Conservation (phyloP, 1,284 basidiomycete species). For the Austroboletus novae-zelandiae region DNA sequence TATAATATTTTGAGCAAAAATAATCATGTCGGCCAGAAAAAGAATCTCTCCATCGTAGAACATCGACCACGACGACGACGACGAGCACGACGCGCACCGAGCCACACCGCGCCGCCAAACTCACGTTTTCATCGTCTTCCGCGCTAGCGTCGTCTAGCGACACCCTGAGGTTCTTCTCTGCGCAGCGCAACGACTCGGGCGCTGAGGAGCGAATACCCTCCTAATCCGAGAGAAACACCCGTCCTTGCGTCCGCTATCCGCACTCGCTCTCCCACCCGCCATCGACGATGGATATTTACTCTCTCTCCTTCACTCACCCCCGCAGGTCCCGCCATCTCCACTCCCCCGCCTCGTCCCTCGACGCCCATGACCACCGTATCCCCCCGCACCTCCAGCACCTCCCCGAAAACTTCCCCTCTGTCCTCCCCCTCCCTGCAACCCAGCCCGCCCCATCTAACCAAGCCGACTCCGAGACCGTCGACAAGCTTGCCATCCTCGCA, state of each 20-base stretch:
- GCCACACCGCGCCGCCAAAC: slow-evolving; percentile 20
- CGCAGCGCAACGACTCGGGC: slow-evolving; percentile 6
- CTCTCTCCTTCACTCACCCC: slow-evolving; percentile 87
- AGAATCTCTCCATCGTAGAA: slow-evolving; percentile 15
- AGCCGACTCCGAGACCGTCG: slow-evolving; percentile 69
- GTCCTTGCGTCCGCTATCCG: slow-evolving; percentile 13
- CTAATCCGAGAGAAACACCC: slow-evolving; percentile 22
- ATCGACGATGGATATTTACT: slow-evolving; percentile 83
- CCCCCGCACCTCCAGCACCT: slow-evolving; percentile 39
- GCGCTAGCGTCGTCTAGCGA: not conserved
- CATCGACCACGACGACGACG: slow-evolving; percentile 19
- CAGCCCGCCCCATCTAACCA: slow-evolving; percentile 45
- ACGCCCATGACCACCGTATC: slow-evolving; percentile 53
- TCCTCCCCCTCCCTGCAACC: slow-evolving; percentile 35
- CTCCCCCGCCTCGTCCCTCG: slow-evolving; percentile 60
- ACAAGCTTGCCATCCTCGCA: slow-evolving; percentile 78
- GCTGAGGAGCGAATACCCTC: slow-evolving; percentile 28
- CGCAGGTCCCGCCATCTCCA: slow-evolving; percentile 65
- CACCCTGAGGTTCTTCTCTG: not conserved
- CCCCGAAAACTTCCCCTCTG: slow-evolving; percentile 36
- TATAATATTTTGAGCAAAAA: slow-evolving; percentile 8
- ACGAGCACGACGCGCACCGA: slow-evolving; percentile 21
- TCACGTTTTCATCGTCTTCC: slow-evolving; percentile 5
- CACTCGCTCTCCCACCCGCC: not conserved
- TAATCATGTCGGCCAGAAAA: slow-evolving; percentile 15